These are phyloP conservation scores for Yarrowia sp. DNA, from an alignment of 805 yeast genomes.

Conservation along the genomic window DNA sequence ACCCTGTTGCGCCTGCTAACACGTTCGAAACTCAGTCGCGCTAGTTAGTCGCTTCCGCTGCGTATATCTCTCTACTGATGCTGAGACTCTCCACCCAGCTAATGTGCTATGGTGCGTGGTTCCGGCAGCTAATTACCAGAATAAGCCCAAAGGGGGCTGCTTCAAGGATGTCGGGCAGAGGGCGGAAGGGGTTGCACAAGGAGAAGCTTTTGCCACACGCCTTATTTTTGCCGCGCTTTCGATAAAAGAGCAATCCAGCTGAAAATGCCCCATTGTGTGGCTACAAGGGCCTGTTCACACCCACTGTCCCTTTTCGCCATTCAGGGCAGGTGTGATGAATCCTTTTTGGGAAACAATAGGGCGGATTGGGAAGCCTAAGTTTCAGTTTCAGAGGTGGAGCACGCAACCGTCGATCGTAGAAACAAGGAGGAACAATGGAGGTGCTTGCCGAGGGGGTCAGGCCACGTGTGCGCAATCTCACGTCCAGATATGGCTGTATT, in stretches of 20 bases:
- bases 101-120: background rate
- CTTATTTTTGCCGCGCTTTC: background rate
- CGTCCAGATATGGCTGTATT: too few relatives aligned
- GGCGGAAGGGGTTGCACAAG: background rate
- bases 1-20: background rate
- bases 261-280: background rate
- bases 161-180: background rate
- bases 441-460: too few relatives aligned
- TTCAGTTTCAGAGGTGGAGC: background rate
- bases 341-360: background rate
- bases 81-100: too few relatives aligned
- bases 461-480: too few relatives aligned
- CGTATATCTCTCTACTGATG: too few relatives aligned
- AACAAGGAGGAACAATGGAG: background rate
- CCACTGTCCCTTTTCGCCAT: background rate
- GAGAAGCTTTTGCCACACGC: background rate
- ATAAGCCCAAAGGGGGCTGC: background rate
- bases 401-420: background rate
- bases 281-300: background rate
- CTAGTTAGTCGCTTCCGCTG: background rate
- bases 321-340: background rate
- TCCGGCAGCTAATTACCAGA: background rate
- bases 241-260: background rate
- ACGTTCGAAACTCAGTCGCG: background rate
- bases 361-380: conserved; percentile 12